Evolutionary conservation across 306 rosid genomes (phyloP), one percentile per base, ranked within the genome.

Genomic region (Elaeagnus macrophylla): DNA sequence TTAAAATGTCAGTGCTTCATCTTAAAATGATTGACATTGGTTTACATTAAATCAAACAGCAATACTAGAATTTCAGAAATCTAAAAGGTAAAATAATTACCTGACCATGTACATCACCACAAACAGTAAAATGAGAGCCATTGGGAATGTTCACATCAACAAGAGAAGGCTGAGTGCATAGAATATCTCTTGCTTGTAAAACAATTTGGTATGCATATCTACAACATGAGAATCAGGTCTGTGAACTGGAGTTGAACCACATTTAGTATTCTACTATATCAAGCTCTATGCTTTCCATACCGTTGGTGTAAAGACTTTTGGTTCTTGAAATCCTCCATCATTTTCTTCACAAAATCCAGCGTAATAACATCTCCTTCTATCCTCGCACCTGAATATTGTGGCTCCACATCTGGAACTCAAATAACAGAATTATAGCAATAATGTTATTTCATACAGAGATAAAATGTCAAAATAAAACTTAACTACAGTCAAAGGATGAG

Each of bases 101-200:
- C 96, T 93, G 99, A 60, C 99, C 99, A 74, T 93, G 99, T 62
- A 93, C 99, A 59, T 93, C 99, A 11, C 99, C 99, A 54, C 99
- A 93, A 63, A 93, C 95, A 56, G 96, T 93, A 67, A 93, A 84
- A 73, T 75, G 95, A 37, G 76, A 84, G 60, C 96, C 95, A 10
- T 78, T 65, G 7, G 80, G 95, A 73, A 93, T 74, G 55, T 59
- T 64, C 65, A 93, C 62, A 66, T 93, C 96, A 41, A 87, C 99
- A 42, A 93, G 91, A 64, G 99, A 88, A 67, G 99, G 99, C 70
- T 87, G 74, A 60, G 77, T 76, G 56, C 65, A 81, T 79, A 93
- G 64, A 66, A 81, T 65, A 55, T 87, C 94, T 70, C 81, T 93
- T 5, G 73, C 79, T 79, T 87, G 99, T 61, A 93, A 72, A 32